These are phyloP conservation scores for Escovopsis weberi DNA, from an alignment of 2,329 filamentous ascomycete species.

Conservation along the genomic window DNA sequence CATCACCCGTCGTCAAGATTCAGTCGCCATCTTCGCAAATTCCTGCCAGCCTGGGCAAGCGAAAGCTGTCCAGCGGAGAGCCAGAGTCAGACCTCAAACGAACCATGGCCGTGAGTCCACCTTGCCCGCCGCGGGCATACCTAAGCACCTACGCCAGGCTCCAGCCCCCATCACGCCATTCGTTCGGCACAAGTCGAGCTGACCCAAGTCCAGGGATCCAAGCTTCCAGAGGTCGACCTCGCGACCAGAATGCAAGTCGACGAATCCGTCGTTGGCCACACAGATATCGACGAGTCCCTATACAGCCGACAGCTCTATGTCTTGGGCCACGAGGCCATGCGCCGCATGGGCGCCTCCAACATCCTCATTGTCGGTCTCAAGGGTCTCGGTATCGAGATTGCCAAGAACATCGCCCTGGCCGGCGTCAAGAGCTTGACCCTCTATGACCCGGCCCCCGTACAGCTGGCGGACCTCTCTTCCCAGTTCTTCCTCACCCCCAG, in stretches of 20 bases:
- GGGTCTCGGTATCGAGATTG: constrained; percentile 91
- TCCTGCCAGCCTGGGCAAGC: constrained; percentile 47
- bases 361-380: constrained; percentile 84
- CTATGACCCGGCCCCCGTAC: constrained; percentile 73
- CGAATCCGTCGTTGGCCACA: constrained; percentile 37
- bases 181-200: not conserved
- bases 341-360: constrained; percentile 95
- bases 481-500: constrained; percentile 88
- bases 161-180: not conserved
- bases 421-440: constrained; percentile 95
- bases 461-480: constrained; percentile 80
- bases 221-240: constrained; percentile 44
- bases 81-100: constrained; percentile 41
- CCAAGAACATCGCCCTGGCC: constrained; percentile 95
- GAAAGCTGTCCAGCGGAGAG: constrained; percentile 50
- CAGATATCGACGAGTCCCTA: constrained; percentile 57
- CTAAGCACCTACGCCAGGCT: not conserved
- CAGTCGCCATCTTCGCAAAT: constrained; percentile 13
- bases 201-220: constrained; percentile 27
- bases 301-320: constrained; percentile 64
- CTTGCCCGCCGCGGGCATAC: not conserved
- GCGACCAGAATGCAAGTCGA: constrained; percentile 53
- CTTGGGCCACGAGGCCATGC: constrained; percentile 75
- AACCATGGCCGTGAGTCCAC: constrained; percentile 43
- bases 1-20: constrained; percentile 19